A percentile compares a stretch with the other conserved stretches of the same genome.
Conservation (phyloP, 495 filamentous ascomycete species). For the Coniosporium apollinis region DNA sequence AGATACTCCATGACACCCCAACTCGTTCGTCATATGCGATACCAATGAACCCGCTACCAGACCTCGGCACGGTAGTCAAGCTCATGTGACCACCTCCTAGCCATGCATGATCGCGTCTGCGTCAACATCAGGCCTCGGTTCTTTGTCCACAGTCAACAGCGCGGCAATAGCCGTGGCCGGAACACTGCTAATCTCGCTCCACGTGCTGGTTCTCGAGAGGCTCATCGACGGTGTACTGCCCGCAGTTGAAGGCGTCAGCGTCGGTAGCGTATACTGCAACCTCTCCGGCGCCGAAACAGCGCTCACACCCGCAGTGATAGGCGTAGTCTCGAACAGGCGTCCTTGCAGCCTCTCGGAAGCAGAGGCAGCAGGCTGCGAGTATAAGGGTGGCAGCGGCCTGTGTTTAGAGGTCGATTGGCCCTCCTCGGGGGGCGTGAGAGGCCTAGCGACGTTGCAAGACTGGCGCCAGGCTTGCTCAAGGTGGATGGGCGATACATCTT, state of each 20-base stretch:
- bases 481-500: conserved; percentile 40
- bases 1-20: no score
- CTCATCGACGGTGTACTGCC: no score
- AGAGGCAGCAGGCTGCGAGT: conserved; percentile 6
- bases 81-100: no score
- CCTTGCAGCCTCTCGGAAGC: conserved; percentile 3
- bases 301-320: conserved; percentile 5
- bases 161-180: conserved; percentile 9
- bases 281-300: conserved; percentile 17
- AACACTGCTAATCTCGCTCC: no score
- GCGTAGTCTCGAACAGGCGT: neutral
- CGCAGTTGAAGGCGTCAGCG: no score
- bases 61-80: no score
- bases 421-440: conserved; percentile 18
- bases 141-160: conserved; percentile 10
- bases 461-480: conserved; percentile 52
- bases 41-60: no score
- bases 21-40: no score
- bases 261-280: conserved; percentile 13
- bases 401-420: conserved; percentile 10
- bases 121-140: no score
- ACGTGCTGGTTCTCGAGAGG: no score
- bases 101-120: no score
- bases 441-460: conserved; percentile 7
- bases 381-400: conserved; percentile 15